These are phyloP conservation scores for Linnemannia exigua DNA, from an alignment of 192 early-diverging fungal genomes.

Conservation along the genomic window DNA sequence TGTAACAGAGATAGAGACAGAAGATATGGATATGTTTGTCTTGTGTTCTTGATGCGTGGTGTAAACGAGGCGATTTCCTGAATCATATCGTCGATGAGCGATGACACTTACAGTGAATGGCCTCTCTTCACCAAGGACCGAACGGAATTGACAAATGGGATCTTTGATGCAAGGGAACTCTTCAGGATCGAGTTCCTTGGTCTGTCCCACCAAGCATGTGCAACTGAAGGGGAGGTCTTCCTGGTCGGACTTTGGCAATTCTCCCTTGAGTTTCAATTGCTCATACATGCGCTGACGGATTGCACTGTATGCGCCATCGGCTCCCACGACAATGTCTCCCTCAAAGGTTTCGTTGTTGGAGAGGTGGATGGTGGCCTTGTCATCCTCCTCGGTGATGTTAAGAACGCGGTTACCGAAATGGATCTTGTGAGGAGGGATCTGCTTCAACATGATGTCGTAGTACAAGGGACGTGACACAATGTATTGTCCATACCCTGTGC, in stretches of 20 bases:
- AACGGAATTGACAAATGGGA: neutral
- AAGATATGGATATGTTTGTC: no score
- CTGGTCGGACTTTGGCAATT: neutral
- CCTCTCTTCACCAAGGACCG: constrained; percentile 3
- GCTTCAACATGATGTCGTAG: constrained; percentile 3
- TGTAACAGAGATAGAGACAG: neutral
- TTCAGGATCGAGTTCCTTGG: constrained; percentile 5
- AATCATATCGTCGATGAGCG: no score
- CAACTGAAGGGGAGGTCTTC: constrained; percentile 3
- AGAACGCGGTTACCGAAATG: constrained; percentile 32
- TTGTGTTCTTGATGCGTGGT: no score
- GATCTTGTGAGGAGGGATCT: constrained; percentile 10
- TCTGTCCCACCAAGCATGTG: constrained; percentile 26
- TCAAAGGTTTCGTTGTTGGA: constrained; percentile 7
- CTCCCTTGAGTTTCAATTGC: neutral
- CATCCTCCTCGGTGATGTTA: constrained; percentile 11
- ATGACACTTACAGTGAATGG: constrained; percentile 21
- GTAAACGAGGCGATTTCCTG: no score
- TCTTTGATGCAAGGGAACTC: constrained; percentile 8
- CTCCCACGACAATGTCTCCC: constrained; percentile 52
- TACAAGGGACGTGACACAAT: constrained; percentile 12
- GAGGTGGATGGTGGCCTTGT: constrained; percentile 24
- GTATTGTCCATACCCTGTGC: neutral
- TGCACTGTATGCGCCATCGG: constrained; percentile 39
- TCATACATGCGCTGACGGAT: constrained; percentile 29